These are phyloP conservation scores for Melanomma pulvis-pyrius DNA, from an alignment of 495 filamentous ascomycete genomes.

Conservation along the genomic window DNA sequence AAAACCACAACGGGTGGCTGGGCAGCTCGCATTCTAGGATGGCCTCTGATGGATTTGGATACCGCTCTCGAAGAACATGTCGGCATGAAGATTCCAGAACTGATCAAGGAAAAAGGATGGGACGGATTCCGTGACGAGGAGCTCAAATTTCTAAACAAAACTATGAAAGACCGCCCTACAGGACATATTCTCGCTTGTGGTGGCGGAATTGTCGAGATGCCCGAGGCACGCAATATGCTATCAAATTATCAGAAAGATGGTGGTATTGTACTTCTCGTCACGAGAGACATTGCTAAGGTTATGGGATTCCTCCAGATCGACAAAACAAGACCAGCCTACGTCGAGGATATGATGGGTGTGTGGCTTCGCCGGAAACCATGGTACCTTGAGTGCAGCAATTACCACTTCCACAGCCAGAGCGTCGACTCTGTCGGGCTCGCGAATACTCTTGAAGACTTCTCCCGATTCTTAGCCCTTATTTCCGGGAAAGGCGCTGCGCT, in stretches of 20 bases:
- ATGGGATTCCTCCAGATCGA: conserved; percentile 89
- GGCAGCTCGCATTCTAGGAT: conserved; percentile 72
- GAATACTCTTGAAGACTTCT: conserved; percentile 75
- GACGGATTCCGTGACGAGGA: conserved; percentile 85
- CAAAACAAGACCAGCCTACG: conserved; percentile 89
- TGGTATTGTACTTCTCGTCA: conserved; percentile 86
- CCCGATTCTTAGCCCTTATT: conserved; percentile 73
- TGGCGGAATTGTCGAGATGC: conserved; percentile 88
- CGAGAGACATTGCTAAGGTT: conserved; percentile 83
- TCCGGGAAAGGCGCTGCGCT: conserved; percentile 70
- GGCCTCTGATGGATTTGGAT: conserved; percentile 86
- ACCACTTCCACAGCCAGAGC: conserved; percentile 83
- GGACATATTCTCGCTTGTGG: conserved; percentile 90
- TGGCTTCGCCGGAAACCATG: conserved; percentile 90
- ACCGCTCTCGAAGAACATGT: conserved; percentile 74
- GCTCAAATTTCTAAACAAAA: conserved; percentile 68
- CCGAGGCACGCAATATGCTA: conserved; percentile 77
- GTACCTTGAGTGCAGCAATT: conserved; percentile 93
- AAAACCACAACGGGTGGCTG: conserved; percentile 92
- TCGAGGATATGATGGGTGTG: conserved; percentile 90
- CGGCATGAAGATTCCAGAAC: conserved; percentile 77
- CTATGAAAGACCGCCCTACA: conserved; percentile 71
- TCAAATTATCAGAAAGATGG: conserved; percentile 72
- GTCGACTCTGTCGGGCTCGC: conserved; percentile 61
- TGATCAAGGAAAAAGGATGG: conserved; percentile 81